Evolutionary conservation across 202 grass and related monocot genomes (phyloP).

Genomic region (Tripidium arundinaceum): DNA sequence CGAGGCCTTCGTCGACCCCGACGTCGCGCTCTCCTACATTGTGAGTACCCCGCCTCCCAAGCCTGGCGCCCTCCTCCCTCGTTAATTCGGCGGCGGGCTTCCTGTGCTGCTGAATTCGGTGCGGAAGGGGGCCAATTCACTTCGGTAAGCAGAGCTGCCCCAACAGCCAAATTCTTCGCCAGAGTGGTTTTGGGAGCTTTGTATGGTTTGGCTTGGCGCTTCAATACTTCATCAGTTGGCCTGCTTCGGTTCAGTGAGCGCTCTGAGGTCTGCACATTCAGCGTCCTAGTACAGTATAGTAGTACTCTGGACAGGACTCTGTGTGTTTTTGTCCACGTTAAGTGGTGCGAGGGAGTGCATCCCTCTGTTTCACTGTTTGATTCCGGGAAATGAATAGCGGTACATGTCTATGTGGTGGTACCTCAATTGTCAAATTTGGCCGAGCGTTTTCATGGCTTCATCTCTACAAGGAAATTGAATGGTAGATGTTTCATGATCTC

Average conservation of each 20-base stretch:
- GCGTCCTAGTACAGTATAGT: neutral
- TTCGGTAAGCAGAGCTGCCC: neutral
- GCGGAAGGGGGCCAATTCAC: neutral
- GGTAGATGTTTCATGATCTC: neutral
- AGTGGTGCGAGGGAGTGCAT: neutral
- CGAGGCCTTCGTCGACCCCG: slow-evolving; percentile 13
- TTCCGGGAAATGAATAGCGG: neutral
- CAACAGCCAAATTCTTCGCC: neutral
- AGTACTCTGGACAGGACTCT: neutral
- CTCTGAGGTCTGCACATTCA: neutral
- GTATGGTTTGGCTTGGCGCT: neutral
- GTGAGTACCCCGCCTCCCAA: neutral
- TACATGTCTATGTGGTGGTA: neutral
- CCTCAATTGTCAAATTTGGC: neutral
- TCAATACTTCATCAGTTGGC: neutral
- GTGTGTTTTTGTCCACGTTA: neutral
- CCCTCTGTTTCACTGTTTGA: neutral
- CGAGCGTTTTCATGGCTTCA: neutral
- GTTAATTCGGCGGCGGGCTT: neutral
- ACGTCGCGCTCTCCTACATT: slow-evolving; percentile 39
- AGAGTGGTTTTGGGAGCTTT: neutral
- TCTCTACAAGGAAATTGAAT: neutral
- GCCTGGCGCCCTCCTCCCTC: neutral
- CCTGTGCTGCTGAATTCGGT: neutral
- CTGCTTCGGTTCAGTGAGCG: neutral